A percentile compares a stretch with the other conserved stretches of the same genome.
Conservation (phyloP, 2,329 filamentous ascomycete species). For the Lachnellula willkommii region DNA sequence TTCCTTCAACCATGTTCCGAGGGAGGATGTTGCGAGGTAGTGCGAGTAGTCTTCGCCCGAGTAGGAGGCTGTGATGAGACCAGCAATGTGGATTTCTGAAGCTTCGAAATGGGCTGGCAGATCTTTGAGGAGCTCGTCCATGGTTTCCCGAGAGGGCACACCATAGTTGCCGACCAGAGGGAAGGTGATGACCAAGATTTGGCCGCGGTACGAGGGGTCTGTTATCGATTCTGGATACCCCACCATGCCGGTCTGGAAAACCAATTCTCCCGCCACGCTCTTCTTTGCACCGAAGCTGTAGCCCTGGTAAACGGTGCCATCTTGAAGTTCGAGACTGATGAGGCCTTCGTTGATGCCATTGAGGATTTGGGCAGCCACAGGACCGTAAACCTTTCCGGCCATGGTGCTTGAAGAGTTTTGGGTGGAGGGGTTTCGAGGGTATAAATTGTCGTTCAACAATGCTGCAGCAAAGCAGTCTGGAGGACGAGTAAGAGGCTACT, state of each 20-base stretch:
- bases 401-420: constrained; percentile 4
- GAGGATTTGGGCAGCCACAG: constrained; percentile 22
- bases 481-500: neutral
- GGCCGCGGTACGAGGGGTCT: constrained; percentile 81
- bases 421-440: neutral
- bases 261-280: constrained; percentile 91
- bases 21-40: constrained; percentile 81
- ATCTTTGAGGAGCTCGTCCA: constrained; percentile 79
- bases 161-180: constrained; percentile 96
- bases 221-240: constrained; percentile 94
- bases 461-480: constrained; percentile 15
- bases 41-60: constrained; percentile 94
- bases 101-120: constrained; percentile 93
- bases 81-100: constrained; percentile 85
- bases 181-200: constrained; percentile 95
- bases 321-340: constrained; percentile 85
- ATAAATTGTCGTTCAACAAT: constrained; percentile 10
- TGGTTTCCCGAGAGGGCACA: constrained; percentile 78
- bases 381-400: constrained; percentile 17
- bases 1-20: constrained; percentile 94
- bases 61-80: constrained; percentile 85
- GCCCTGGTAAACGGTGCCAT: constrained; percentile 86
- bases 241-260: constrained; percentile 99
- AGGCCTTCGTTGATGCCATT: constrained; percentile 48
- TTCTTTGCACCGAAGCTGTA: constrained; percentile 95